Evolutionary conservation across 768 basidiomycete species (phyloP).

Genomic region (Suillus americanus): DNA sequence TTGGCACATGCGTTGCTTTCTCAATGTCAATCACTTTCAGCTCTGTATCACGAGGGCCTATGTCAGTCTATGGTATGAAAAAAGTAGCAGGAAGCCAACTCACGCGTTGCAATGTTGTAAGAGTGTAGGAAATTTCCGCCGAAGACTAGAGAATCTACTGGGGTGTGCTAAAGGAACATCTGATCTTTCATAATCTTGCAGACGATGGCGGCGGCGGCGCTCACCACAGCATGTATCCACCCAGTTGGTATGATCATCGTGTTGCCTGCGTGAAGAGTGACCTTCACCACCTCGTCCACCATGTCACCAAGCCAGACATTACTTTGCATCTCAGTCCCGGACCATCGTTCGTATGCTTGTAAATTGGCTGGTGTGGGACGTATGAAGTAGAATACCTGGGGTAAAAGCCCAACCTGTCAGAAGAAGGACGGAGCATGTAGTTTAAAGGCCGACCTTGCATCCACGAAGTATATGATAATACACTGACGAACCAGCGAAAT

Average conservation of each 20-base stretch:
- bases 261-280: conserved; percentile 73
- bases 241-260: conserved; percentile 96
- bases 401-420: conserved; percentile 4
- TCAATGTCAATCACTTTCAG: conserved; percentile 89
- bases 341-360: conserved; percentile 91
- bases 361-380: conserved; percentile 84
- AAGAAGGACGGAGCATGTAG: background rate
- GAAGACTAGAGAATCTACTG: conserved; percentile 89
- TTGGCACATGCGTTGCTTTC: conserved; percentile 88
- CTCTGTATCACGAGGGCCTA: conserved; percentile 46
- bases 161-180: conserved; percentile 66
- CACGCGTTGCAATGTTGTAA: conserved; percentile 84
- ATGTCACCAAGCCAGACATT: conserved; percentile 90
- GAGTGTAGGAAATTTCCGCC: conserved; percentile 98
- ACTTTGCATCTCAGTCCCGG: conserved; percentile 86
- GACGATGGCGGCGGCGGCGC: conserved; percentile 25
- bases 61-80: conserved; percentile 14
- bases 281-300: conserved; percentile 88
- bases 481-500: conserved; percentile 97
- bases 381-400: conserved; percentile 94
- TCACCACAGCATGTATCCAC: conserved; percentile 97
- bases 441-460: conserved; percentile 57
- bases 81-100: conserved; percentile 25
- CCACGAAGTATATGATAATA: conserved; percentile 93
- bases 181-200: conserved; percentile 10